Conservation (phyloP, 140 eudicot species). For the Ambrosia hybrid region DNA sequence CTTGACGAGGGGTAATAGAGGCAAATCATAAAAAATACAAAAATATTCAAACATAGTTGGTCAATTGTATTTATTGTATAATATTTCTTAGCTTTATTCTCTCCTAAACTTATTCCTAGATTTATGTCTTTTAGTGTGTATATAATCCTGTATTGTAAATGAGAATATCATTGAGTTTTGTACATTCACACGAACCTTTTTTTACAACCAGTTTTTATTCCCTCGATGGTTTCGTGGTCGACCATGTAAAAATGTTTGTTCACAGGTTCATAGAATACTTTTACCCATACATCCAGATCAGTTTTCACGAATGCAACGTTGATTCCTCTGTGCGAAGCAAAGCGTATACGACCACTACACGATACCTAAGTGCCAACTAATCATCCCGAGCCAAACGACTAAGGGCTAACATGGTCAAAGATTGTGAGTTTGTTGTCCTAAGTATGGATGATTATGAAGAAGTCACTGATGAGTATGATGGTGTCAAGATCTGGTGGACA, state of each 20-base stretch:
- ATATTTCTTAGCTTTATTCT: too few species aligned
- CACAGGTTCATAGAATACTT: background rate
- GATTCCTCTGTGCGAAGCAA: background rate
- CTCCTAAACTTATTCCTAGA: too few species aligned
- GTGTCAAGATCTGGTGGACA: slow-evolving; percentile 58
- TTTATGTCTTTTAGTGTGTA: too few species aligned
- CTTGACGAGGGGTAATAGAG: too few species aligned
- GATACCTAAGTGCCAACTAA: slow-evolving; percentile 40
- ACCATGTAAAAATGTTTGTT: background rate
- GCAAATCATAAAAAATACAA: too few species aligned
- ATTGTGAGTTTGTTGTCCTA: slow-evolving; percentile 31
- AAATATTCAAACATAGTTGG: too few species aligned
- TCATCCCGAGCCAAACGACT: slow-evolving; percentile 43
- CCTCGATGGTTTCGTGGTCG: background rate
- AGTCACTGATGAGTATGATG: slow-evolving; percentile 48
- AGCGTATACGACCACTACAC: background rate
- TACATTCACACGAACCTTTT: too few species aligned
- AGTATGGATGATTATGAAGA: slow-evolving; percentile 57
- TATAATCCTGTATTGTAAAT: too few species aligned
- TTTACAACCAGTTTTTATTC: too few species aligned
- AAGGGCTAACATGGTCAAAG: slow-evolving; percentile 40
- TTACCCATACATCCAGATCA: background rate
- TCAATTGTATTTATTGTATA: too few species aligned
- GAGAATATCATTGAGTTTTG: too few species aligned
- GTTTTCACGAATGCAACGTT: background rate